These are phyloP conservation scores for Aspergillus chevalieri DNA, from an alignment of 2,329 filamentous ascomycete genomes.

Conservation along the genomic window DNA sequence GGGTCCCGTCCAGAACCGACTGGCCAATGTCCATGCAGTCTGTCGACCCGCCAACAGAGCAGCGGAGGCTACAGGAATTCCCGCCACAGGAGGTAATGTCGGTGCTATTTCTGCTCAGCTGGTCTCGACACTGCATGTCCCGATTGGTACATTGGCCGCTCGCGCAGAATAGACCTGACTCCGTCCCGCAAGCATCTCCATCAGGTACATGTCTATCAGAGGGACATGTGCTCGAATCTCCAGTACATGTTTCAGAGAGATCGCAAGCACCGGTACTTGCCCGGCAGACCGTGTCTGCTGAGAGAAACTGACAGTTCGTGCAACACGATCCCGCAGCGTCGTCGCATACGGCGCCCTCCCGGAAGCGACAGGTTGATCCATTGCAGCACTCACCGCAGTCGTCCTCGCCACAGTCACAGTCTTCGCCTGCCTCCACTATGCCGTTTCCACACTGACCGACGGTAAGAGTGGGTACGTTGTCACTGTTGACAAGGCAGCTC, in stretches of 20 bases:
- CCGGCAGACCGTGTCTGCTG: conserved; percentile 69
- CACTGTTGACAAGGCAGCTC: conserved; percentile 76
- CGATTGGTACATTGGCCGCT: conserved; percentile 92
- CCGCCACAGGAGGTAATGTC: conserved; percentile 44
- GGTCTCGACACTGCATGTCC: conserved; percentile 77
- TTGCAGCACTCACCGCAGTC: conserved; percentile 78
- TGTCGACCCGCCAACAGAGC: conserved; percentile 63
- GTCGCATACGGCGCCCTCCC: conserved; percentile 65
- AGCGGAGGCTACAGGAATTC: conserved; percentile 63
- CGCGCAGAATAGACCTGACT: conserved; percentile 61
- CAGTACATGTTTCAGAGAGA: conserved; percentile 74
- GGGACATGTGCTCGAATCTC: conserved; percentile 67
- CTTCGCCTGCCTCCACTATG: conserved; percentile 88
- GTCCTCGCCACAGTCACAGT: conserved; percentile 88
- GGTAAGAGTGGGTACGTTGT: conserved; percentile 70
- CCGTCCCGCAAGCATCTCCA: conserved; percentile 64
- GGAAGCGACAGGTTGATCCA: conserved; percentile 79
- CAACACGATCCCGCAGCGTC: conserved; percentile 46
- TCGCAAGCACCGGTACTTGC: conserved; percentile 75
- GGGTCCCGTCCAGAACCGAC: conserved; percentile 91
- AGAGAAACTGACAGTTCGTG: conserved; percentile 36
- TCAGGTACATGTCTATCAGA: conserved; percentile 63
- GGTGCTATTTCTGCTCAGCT: conserved; percentile 61
- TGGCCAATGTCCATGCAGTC: conserved; percentile 74
- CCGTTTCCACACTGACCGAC: conserved; percentile 90